phyloP scores from a whole-genome alignment of 179 eudicot species.

The Drosera spatulata region DNA sequence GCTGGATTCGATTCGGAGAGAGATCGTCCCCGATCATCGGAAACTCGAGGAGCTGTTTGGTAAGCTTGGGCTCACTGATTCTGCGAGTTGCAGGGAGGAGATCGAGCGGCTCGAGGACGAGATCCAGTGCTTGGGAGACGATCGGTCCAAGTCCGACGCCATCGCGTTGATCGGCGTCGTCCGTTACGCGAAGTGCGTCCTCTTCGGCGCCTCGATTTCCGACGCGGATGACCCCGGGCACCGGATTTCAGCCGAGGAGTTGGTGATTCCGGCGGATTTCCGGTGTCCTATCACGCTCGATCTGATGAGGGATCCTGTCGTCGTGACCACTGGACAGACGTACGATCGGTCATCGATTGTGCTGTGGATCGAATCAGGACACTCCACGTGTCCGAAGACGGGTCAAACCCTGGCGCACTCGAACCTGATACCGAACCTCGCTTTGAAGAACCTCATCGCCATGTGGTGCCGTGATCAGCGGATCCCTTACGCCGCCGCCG shows the following conservation, averaged over 20 bases:
- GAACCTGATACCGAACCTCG: slow-evolving; percentile 59
- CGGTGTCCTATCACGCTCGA: slow-evolving; percentile 85
- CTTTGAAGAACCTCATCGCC: slow-evolving; percentile 55
- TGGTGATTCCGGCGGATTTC: slow-evolving; percentile 65
- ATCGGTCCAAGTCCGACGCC: slow-evolving; percentile 43
- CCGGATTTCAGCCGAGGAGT: slow-evolving; percentile 30
- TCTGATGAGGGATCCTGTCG: slow-evolving; percentile 84
- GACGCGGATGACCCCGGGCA: slow-evolving; percentile 56
- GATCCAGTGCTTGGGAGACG: slow-evolving; percentile 57
- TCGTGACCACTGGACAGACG: slow-evolving; percentile 77
- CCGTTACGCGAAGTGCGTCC: slow-evolving; percentile 48
- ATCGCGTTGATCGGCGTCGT: slow-evolving; percentile 61
- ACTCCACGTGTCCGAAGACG: slow-evolving; percentile 75
- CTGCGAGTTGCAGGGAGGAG: slow-evolving; percentile 42
- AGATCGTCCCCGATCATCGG: slow-evolving; percentile 49
- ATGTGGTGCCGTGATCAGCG: slow-evolving; percentile 71
- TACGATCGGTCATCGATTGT: slow-evolving; percentile 67
- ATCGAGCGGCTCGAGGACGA: slow-evolving; percentile 89
- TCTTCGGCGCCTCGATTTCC: slow-evolving; percentile 66
- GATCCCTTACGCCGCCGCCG: slow-evolving; percentile 35
- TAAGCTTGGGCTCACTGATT: slow-evolving; percentile 30
- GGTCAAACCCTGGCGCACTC: slow-evolving; percentile 65
- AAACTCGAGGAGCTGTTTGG: slow-evolving; percentile 37
- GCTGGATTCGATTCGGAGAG: slow-evolving; percentile 44
- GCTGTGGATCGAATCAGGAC: slow-evolving; percentile 88